Evolutionary conservation across 495 filamentous ascomycete species (phyloP).

Genomic region (Parachaetomium inaequale): DNA sequence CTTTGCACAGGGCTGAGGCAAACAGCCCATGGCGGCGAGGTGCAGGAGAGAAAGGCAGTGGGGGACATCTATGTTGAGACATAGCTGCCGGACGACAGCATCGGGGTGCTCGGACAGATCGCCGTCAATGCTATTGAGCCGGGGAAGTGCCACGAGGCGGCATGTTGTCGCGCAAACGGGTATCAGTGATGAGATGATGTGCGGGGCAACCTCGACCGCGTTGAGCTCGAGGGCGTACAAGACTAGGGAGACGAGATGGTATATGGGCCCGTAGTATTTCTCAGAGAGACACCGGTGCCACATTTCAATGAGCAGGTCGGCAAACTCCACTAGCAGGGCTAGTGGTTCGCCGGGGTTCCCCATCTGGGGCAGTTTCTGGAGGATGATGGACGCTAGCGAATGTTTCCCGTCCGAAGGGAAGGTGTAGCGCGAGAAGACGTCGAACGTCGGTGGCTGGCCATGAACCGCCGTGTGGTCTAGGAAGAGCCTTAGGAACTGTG

Average conservation of each 20-base stretch:
- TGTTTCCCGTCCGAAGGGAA: slow-evolving; percentile 40
- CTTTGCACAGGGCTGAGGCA: slow-evolving; percentile 17
- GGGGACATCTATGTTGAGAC: slow-evolving; percentile 34
- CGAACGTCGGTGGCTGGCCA: slow-evolving; percentile 40
- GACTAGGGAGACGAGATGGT: slow-evolving; percentile 40
- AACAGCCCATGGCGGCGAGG: slow-evolving; percentile 39
- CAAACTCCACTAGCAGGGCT: slow-evolving; percentile 43
- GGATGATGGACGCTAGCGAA: slow-evolving; percentile 43
- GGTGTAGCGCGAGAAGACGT: slow-evolving; percentile 39
- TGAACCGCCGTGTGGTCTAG: slow-evolving; percentile 40
- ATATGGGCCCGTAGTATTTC: slow-evolving; percentile 41
- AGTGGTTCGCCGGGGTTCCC: slow-evolving; percentile 36
- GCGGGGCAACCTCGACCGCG: slow-evolving; percentile 38
- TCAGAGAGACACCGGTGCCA: slow-evolving; percentile 46
- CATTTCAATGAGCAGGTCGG: slow-evolving; percentile 40
- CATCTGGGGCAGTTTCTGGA: slow-evolving; percentile 41
- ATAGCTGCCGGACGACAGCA: slow-evolving; percentile 21
- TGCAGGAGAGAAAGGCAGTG: slow-evolving; percentile 43
- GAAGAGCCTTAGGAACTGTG: slow-evolving; percentile 43
- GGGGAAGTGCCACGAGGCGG: slow-evolving; percentile 29
- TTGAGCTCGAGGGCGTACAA: slow-evolving; percentile 40
- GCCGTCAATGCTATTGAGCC: slow-evolving; percentile 27
- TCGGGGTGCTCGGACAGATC: slow-evolving; percentile 29
- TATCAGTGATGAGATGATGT: slow-evolving; percentile 41
- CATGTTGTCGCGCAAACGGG: slow-evolving; percentile 41